Base-by-base conservation (phyloP, 352 stramenopile genomes). In the Peronosclerospora sorghi region DNA sequence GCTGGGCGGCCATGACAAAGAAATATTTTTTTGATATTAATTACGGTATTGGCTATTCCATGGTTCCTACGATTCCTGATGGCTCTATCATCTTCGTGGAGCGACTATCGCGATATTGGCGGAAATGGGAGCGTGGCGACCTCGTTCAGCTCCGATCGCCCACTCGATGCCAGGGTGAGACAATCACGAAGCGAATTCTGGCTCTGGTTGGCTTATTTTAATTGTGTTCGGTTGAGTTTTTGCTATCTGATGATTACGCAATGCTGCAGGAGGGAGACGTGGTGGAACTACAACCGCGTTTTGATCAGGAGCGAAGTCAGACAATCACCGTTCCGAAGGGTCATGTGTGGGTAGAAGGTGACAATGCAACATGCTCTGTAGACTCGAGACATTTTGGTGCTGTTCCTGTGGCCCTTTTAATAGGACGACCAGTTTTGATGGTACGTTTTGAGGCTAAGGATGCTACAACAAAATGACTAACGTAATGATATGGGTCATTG, bases 311-410 rank as follows among this genome's bases (percentile, higher is more conserved):
- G 24, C 70, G 69, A 4, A 65, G 54, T 24, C 64, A 64, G 18
- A 82, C 65, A 32, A 68, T 88, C 30, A 68, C 56, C 4, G 66
- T 98, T 14, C 94, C 94, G 5, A 83, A 95, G 45, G 90, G 94
- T 39, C 89, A 97, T 53, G 61, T 98, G 23, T 98, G 95, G 95
- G 59, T 98, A 5, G 91, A 98, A 72, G 95, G 95, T 28, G 95
- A 98, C 65, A 98, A 98, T 64, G 50, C 85, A 5, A 78, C 73
- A 30, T 90, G 95, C 56, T 97, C 87, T 6, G 82, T 83, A 1
- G 95, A 98, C 73, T 97, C 89, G 45, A 73, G 95, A 5, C 73
- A 95, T 55, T 97, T 96, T 44, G 95, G 95, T 2, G 68, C 95
- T 8, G 67, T 98, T 5, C 94, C 94, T 7, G 60, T 65, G 0